A percentile compares a stretch with the other conserved stretches of the same genome.
Evolutionary conservation across 208 protist genomes (phyloP).

Genomic region (Trichomonas tenax): DNA sequence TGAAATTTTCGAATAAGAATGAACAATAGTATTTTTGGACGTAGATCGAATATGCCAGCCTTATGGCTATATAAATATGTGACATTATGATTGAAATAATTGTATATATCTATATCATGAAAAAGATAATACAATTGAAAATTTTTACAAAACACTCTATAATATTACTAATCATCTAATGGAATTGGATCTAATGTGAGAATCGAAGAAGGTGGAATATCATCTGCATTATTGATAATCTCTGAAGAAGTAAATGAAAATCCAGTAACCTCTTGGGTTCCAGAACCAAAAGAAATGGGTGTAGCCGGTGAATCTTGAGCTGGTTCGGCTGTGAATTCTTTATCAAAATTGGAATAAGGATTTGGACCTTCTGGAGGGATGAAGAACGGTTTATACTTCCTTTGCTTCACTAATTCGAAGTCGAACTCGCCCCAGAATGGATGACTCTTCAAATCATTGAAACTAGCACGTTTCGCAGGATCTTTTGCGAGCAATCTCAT

Average conservation of each 20-base stretch:
- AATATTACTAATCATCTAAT: neutral
- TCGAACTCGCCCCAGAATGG: conserved; percentile 13
- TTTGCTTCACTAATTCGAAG: neutral
- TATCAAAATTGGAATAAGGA: neutral
- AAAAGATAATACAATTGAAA: too few species aligned
- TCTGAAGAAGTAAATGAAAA: neutral
- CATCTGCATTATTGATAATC: neutral
- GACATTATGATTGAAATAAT: too few species aligned
- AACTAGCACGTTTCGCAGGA: neutral
- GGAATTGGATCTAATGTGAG: neutral
- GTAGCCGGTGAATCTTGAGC: neutral
- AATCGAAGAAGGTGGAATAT: neutral
- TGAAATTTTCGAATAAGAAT: too few species aligned
- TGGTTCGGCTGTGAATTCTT: neutral
- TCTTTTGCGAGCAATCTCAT: neutral
- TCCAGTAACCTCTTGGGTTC: neutral
- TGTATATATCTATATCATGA: too few species aligned
- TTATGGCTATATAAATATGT: too few species aligned
- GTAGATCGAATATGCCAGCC: too few species aligned
- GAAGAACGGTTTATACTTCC: conserved; percentile 19
- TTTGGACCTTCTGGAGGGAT: neutral
- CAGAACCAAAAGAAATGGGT: neutral
- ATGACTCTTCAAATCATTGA: conserved; percentile 36
- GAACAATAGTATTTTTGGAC: too few species aligned
- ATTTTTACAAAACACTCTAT: too few species aligned